Percentiles rank a stretch among this genome's conserved stretches.
Evolutionary conservation across 371 early-diverging fungal species (phyloP).

Genomic region (Entomophthora muscae): DNA sequence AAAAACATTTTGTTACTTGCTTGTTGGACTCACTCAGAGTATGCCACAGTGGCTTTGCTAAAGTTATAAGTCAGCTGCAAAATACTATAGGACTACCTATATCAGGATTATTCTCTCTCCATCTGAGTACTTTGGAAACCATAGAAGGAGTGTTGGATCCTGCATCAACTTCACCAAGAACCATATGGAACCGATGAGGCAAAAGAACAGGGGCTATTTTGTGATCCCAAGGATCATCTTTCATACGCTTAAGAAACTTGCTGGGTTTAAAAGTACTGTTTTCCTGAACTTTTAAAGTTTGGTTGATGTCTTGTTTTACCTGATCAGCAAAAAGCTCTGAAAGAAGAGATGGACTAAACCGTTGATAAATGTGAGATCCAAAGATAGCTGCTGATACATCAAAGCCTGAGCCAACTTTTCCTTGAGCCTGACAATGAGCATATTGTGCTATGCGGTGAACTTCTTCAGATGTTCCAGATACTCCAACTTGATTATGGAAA

Average conservation of each 20-base stretch:
- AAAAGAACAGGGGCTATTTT: conserved; percentile 36
- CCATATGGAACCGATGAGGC: conserved; percentile 51
- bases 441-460: conserved; percentile 78
- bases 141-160: conserved; percentile 86
- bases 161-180: conserved; percentile 81
- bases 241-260: neutral
- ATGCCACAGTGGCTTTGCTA: neutral
- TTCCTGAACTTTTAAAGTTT: neutral
- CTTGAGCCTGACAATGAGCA: conserved; percentile 90
- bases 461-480: conserved; percentile 16
- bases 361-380: conserved; percentile 69
- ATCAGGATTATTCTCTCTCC: conserved; percentile 51
- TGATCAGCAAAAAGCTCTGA: conserved; percentile 11
- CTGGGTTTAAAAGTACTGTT: neutral
- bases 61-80: conserved; percentile 1
- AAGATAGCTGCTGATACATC: conserved; percentile 85
- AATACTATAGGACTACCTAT: conserved; percentile 18
- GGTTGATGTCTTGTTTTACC: neutral
- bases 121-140: conserved; percentile 69
- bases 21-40: neutral
- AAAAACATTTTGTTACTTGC: neutral
- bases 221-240: conserved; percentile 45
- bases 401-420: conserved; percentile 93
- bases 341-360: conserved; percentile 61
- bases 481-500: conserved; percentile 25